A percentile compares a stretch with the other conserved stretches of the same genome.
phyloP scores from a whole-genome alignment of 1,284 basidiomycete species.

The Ustilago sp. region DNA sequence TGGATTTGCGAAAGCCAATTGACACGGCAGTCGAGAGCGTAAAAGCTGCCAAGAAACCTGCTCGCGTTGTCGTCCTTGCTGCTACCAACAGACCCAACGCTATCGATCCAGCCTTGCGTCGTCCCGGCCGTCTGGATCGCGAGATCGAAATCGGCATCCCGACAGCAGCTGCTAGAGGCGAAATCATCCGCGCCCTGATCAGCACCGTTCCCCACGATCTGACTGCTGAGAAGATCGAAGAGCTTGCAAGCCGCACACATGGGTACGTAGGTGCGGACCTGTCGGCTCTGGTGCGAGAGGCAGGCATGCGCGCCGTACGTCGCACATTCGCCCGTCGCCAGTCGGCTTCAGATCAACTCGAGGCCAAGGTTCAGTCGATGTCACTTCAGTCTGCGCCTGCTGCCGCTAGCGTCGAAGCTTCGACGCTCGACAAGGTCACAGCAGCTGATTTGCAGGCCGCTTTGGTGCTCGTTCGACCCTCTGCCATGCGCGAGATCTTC shows the following conservation, averaged over 20 bases:
- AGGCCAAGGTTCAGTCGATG: slow-evolving; percentile 34
- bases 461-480: slow-evolving; percentile 84
- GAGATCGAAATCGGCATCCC: slow-evolving; percentile 98
- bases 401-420: neutral
- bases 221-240: slow-evolving; percentile 75
- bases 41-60: slow-evolving; percentile 6
- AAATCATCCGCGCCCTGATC: slow-evolving; percentile 86
- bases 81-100: slow-evolving; percentile 98
- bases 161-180: slow-evolving; percentile 81
- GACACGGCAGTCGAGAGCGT: neutral
- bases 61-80: slow-evolving; percentile 91
- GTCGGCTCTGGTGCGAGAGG: slow-evolving; percentile 89
- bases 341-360: slow-evolving; percentile 15
- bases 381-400: slow-evolving; percentile 22
- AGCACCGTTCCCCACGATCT: slow-evolving; percentile 83
- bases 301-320: slow-evolving; percentile 90
- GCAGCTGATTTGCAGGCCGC: slow-evolving; percentile 78
- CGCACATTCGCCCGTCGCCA: slow-evolving; percentile 69
- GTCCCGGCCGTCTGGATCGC: slow-evolving; percentile 94
- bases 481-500: slow-evolving; percentile 92
- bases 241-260: slow-evolving; percentile 83
- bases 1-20: slow-evolving; percentile 44
- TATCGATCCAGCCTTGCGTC: slow-evolving; percentile 91
- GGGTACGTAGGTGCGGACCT: slow-evolving; percentile 98
- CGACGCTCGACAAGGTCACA: slow-evolving; percentile 54